Conservation (phyloP, 108 stramenopile species). For the Poteriospumella lacustris region DNA sequence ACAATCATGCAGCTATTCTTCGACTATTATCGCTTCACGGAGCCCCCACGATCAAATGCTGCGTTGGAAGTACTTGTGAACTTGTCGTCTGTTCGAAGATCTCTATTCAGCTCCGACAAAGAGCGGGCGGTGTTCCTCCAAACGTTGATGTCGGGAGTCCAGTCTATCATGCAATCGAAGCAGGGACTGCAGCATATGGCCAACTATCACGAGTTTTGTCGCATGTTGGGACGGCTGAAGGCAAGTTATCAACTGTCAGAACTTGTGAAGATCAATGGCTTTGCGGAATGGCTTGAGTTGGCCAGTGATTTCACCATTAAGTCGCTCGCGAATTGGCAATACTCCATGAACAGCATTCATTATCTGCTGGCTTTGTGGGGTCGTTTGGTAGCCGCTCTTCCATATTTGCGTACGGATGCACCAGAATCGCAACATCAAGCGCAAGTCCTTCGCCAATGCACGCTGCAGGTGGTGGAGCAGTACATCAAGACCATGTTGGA, state of each 20-base stretch:
- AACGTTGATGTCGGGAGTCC: constrained; percentile 72
- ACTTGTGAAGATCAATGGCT: constrained; percentile 82
- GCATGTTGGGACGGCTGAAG: constrained; percentile 87
- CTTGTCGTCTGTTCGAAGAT: constrained; percentile 70
- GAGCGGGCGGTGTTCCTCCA: constrained; percentile 81
- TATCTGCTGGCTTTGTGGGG: constrained; percentile 93
- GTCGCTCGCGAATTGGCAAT: constrained; percentile 90
- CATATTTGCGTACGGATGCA: constrained; percentile 80
- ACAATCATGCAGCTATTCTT: constrained; percentile 78
- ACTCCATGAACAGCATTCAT: constrained; percentile 86
- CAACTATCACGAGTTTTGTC: constrained; percentile 96
- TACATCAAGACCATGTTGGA: constrained; percentile 92
- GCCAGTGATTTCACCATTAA: constrained; percentile 82
- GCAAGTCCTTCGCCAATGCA: constrained; percentile 69
- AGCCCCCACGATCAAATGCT: constrained; percentile 68
- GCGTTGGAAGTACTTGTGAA: constrained; percentile 20
- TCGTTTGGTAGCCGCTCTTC: constrained; percentile 89
- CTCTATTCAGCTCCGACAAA: constrained; percentile 85
- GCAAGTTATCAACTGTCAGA: constrained; percentile 93
- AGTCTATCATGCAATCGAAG: constrained; percentile 76
- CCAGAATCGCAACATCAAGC: constrained; percentile 77
- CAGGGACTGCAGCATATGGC: constrained; percentile 85
- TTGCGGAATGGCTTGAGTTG: constrained; percentile 85
- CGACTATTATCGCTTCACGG: constrained; percentile 87
- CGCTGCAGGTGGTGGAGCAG: constrained; percentile 75